Evolutionary conservation across 1,139 yeast genomes (phyloP).

Genomic region (Candida buenavistaensis): DNA sequence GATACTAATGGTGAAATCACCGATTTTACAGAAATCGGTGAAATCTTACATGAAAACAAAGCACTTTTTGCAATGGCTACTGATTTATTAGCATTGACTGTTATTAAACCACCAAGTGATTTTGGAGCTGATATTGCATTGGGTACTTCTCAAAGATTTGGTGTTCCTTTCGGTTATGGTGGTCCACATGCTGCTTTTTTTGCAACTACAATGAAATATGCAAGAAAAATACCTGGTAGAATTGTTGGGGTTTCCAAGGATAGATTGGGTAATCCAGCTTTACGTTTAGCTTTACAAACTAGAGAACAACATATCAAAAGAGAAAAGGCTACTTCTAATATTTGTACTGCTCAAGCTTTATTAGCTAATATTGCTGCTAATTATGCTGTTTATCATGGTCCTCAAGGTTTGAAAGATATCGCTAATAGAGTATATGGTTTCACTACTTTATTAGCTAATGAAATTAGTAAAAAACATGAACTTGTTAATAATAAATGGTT

Average conservation of each 20-base stretch:
- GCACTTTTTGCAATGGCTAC: slow-evolving; percentile 85
- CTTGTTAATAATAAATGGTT: slow-evolving; percentile 70
- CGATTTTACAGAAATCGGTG: slow-evolving; percentile 56
- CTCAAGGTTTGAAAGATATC: slow-evolving; percentile 79
- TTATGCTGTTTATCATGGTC: slow-evolving; percentile 97
- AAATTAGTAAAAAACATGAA: slow-evolving; percentile 47
- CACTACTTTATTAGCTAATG: slow-evolving; percentile 69
- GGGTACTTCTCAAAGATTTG: slow-evolving; percentile 93
- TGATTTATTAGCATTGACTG: slow-evolving; percentile 83
- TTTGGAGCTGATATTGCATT: slow-evolving; percentile 92
- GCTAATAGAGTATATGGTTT: slow-evolving; percentile 77
- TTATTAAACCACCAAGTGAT: slow-evolving; percentile 78
- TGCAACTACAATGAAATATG: slow-evolving; percentile 74
- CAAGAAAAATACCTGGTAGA: slow-evolving; percentile 95
- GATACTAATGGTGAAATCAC: slow-evolving; percentile 77
- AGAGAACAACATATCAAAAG: slow-evolving; percentile 97
- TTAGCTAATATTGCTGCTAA: slow-evolving; percentile 94
- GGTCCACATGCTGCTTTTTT: slow-evolving; percentile 99
- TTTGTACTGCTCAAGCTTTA: slow-evolving; percentile 96
- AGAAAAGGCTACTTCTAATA: slow-evolving; percentile 96
- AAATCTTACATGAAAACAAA: slow-evolving; percentile 65
- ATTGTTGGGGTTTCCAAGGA: slow-evolving; percentile 92
- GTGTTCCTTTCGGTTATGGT: slow-evolving; percentile 97
- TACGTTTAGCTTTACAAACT: slow-evolving; percentile 91
- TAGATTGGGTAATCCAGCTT: slow-evolving; percentile 83